phyloP scores from a whole-genome alignment of 2,329 filamentous ascomycete genomes.

The Pseudonectria foliicola region DNA sequence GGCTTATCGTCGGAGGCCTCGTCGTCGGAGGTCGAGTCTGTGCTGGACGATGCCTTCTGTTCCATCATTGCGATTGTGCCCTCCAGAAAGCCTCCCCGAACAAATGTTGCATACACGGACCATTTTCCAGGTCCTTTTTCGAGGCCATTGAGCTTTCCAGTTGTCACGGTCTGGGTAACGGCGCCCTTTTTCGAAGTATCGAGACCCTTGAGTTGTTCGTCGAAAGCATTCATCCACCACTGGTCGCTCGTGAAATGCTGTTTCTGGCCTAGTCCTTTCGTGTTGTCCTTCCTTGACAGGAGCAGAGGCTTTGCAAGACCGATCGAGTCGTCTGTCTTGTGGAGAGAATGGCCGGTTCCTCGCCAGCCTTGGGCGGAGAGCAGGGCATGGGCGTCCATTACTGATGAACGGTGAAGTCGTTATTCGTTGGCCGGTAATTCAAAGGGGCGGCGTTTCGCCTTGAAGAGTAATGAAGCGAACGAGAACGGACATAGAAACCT shows the following conservation, averaged over 20 bases:
- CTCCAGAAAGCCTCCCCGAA: slow-evolving; percentile 68
- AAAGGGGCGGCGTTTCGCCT: background rate
- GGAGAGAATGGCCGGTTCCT: slow-evolving; percentile 80
- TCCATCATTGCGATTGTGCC: slow-evolving; percentile 52
- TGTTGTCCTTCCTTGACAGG: slow-evolving; percentile 74
- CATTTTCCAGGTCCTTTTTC: slow-evolving; percentile 49
- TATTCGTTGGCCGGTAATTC: background rate
- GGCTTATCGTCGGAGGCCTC: slow-evolving; percentile 25
- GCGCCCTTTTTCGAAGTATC: slow-evolving; percentile 53
- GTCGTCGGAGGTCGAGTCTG: slow-evolving; percentile 20
- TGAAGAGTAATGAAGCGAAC: too few relatives aligned
- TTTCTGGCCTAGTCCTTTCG: slow-evolving; percentile 73
- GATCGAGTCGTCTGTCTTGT: slow-evolving; percentile 61
- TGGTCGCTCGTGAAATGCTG: slow-evolving; percentile 65
- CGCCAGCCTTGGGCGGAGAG: slow-evolving; percentile 85
- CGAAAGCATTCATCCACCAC: slow-evolving; percentile 96
- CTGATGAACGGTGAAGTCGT: rapidly evolving
- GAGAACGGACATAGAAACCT: background rate
- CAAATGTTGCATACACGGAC: slow-evolving; percentile 76
- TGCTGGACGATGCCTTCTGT: slow-evolving; percentile 20
- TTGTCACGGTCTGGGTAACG: slow-evolving; percentile 48
- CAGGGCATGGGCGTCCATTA: slow-evolving; percentile 79
- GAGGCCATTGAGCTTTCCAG: slow-evolving; percentile 49
- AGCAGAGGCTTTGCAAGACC: slow-evolving; percentile 80
- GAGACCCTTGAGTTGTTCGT: slow-evolving; percentile 78